These are phyloP conservation scores for Cyberlindnera nakhonratchasimensis DNA, from an alignment of 805 yeast species.

Conservation along the genomic window DNA sequence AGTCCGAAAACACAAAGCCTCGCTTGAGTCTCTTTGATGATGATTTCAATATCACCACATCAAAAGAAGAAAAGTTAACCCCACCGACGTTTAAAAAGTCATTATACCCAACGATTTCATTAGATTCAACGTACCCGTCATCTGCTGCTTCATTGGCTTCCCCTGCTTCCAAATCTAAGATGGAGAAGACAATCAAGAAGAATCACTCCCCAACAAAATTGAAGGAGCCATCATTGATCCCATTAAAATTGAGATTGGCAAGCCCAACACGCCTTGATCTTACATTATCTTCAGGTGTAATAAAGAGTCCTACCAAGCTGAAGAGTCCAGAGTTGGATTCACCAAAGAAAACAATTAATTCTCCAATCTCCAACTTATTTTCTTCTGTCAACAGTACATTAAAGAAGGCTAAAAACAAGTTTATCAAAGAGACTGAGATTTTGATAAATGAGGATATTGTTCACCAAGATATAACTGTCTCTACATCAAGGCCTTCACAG, in stretches of 20 bases:
- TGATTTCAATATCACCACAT: conserved; percentile 7
- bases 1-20: conserved; percentile 8
- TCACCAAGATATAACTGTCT: neutral
- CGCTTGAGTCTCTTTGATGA: conserved; percentile 21
- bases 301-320: conserved; percentile 4
- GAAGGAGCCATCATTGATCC: conserved; percentile 3
- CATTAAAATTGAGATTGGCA: conserved; percentile 4
- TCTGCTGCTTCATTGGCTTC: conserved; percentile 5
- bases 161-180: conserved; percentile 9
- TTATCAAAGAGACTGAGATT: conserved; percentile 19
- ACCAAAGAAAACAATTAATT: conserved; percentile 11
- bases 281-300: neutral
- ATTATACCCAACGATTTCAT: conserved; percentile 21
- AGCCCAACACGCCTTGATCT: neutral
- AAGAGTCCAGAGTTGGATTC: conserved; percentile 12
- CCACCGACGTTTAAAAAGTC: conserved; percentile 12
- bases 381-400: conserved; percentile 26
- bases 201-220: conserved; percentile 10
- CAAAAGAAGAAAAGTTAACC: conserved; percentile 10
- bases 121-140: conserved; percentile 12
- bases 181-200: neutral
- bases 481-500: conserved; percentile 8
- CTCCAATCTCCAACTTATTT: conserved; percentile 27
- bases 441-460: conserved; percentile 9
- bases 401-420: conserved; percentile 23